Evolutionary conservation across 768 basidiomycete genomes (phyloP).

Genomic region (Chalciporus sphaerocephalus): DNA sequence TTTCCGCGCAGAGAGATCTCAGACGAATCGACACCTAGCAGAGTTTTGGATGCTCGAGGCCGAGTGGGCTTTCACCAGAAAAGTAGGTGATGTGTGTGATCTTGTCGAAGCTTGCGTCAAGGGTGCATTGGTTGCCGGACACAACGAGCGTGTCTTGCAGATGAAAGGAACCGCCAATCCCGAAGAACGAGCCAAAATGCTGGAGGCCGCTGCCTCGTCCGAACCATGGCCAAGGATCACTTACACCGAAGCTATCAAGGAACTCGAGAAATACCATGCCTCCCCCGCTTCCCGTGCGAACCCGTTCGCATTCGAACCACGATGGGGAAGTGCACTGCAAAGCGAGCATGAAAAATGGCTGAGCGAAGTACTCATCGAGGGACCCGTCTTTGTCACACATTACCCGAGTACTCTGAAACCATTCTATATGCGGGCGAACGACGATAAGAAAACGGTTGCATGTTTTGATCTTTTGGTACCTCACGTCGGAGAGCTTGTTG

Average conservation of each 20-base stretch:
- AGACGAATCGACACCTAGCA: conserved; percentile 86
- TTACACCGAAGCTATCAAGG: conserved; percentile 70
- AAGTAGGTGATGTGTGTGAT: conserved; percentile 47
- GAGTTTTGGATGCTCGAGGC: conserved; percentile 99
- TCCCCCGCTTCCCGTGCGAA: conserved; percentile 19
- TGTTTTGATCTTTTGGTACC: conserved; percentile 96
- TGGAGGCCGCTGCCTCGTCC: conserved; percentile 36
- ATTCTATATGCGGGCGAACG: conserved; percentile 90
- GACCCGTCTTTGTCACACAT: conserved; percentile 88
- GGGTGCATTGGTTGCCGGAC: conserved; percentile 33
- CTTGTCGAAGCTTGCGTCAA: conserved; percentile 55
- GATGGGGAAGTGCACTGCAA: conserved; percentile 69
- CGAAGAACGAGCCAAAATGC: conserved; percentile 28
- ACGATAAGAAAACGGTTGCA: conserved; percentile 60
- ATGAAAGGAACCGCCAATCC: conserved; percentile 33
- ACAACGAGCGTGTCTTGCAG: conserved; percentile 32
- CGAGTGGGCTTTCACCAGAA: conserved; percentile 67
- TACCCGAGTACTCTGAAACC: conserved; percentile 84
- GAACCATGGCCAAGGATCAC: conserved; percentile 66
- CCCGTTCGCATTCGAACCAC: conserved; percentile 53
- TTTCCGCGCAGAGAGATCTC: conserved; percentile 89
- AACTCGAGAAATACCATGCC: conserved; percentile 41
- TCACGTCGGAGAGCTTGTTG: conserved; percentile 80
- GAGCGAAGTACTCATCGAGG: conserved; percentile 58
- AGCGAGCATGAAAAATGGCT: conserved; percentile 95